Conservation (phyloP, 169 alveolate genomes). For the Plasmodium falciparum region DNA sequence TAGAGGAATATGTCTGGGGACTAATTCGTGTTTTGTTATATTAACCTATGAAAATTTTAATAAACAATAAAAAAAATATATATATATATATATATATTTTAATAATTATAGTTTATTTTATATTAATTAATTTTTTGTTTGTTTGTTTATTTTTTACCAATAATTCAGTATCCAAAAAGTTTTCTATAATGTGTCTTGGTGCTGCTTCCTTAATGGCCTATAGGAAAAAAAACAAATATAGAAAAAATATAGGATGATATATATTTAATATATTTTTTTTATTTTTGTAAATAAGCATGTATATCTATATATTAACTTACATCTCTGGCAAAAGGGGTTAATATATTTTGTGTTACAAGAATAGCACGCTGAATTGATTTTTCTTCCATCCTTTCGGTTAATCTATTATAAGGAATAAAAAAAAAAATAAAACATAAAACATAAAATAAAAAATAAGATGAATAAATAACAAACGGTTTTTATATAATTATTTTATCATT, state of each 20-base stretch:
- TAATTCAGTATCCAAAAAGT: constrained; percentile 92
- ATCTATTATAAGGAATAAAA: constrained; percentile 56
- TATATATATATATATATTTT: background rate
- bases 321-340: constrained; percentile 94
- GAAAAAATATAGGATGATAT: constrained; percentile 2
- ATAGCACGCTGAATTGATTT: constrained; percentile 93
- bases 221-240: background rate
- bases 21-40: constrained; percentile 98
- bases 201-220: constrained; percentile 94
- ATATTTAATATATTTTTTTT: background rate
- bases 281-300: constrained; percentile 4
- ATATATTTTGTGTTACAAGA: constrained; percentile 91
- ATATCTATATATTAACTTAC: constrained; percentile 62
- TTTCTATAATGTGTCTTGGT: constrained; percentile 92
- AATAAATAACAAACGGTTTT: too few relatives aligned
- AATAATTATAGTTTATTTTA: background rate
- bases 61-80: background rate
- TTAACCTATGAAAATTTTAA: constrained; percentile 87
- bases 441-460: too few relatives aligned
- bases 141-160: constrained; percentile 78
- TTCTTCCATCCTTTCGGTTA: constrained; percentile 94
- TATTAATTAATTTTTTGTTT: background rate
- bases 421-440: too few relatives aligned
- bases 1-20: constrained; percentile 97
- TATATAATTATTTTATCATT: background rate